Evolutionary conservation across 2,329 filamentous ascomycete species (phyloP).

Genomic region (Cladophialophora chaetospira): DNA sequence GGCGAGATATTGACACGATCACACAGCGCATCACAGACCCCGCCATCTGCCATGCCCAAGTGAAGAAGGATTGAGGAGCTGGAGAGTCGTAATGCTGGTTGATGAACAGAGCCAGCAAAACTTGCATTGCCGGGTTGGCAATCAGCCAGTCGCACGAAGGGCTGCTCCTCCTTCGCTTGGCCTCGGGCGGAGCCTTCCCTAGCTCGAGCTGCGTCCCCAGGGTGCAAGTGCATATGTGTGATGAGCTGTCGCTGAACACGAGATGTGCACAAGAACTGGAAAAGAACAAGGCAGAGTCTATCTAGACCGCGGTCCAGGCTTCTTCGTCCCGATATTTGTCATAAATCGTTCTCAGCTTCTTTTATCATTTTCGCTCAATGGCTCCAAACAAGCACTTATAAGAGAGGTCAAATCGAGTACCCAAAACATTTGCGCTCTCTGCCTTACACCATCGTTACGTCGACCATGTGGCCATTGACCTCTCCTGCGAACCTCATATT

Average conservation of each 20-base stretch:
- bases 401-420: not conserved
- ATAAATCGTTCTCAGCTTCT: conserved; percentile 3
- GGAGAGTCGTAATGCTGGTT: not conserved
- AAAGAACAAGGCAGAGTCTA: not conserved
- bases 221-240: no score
- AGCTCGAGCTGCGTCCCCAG: not conserved
- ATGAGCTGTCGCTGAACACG: not conserved
- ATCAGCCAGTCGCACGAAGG: not conserved
- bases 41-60: not conserved
- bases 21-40: conserved; percentile 2
- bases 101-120: not conserved
- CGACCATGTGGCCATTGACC: not conserved
- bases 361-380: conserved; percentile 7
- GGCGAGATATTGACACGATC: not conserved
- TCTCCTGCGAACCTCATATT: not conserved
- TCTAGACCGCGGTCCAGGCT: not conserved
- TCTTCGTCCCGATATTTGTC: not conserved
- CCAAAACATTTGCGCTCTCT: not conserved
- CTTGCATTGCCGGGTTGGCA: not conserved
- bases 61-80: not conserved
- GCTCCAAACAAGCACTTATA: conserved; percentile 1
- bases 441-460: not conserved
- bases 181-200: not conserved
- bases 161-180: conserved; percentile 1
- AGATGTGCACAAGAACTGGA: not conserved